A percentile compares a stretch with the other conserved stretches of the same genome.
phyloP scores from a whole-genome alignment of 768 basidiomycete species.

The Chalciporus pseudorubinellus region DNA sequence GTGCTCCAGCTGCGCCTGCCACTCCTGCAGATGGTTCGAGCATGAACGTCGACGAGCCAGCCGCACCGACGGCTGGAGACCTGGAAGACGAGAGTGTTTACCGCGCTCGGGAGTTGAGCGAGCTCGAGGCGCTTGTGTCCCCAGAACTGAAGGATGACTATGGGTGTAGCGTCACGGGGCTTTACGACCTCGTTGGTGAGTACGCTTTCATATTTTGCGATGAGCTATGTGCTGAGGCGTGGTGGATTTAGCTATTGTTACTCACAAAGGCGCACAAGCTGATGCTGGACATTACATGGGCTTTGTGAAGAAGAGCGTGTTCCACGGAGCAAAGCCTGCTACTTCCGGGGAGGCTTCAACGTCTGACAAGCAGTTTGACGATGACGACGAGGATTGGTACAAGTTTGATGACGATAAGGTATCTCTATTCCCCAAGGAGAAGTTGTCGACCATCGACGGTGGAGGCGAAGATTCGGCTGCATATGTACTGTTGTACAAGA shows the following conservation, averaged over 20 bases:
- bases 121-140: constrained; percentile 64
- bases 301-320: constrained; percentile 77
- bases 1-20: constrained; percentile 23
- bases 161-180: constrained; percentile 72
- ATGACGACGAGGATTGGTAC: constrained; percentile 85
- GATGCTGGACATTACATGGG: constrained; percentile 97
- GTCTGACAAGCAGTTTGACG: constrained; percentile 29
- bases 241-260: constrained; percentile 79
- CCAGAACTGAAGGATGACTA: constrained; percentile 61
- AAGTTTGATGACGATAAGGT: constrained; percentile 98
- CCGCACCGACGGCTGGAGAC: constrained; percentile 24
- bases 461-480: constrained; percentile 90
- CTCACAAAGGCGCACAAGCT: constrained; percentile 94
- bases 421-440: constrained; percentile 80
- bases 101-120: constrained; percentile 60
- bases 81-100: constrained; percentile 66
- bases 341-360: constrained; percentile 8
- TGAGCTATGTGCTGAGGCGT: not conserved
- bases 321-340: constrained; percentile 39
- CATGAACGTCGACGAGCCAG: constrained; percentile 50
- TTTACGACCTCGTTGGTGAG: constrained; percentile 92
- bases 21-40: constrained; percentile 20
- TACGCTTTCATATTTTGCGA: constrained; percentile 6
- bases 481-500: constrained; percentile 85
- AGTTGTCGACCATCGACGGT: constrained; percentile 80